Percentiles rank a stretch among this genome's conserved stretches.
phyloP scores from a whole-genome alignment of 2,329 filamentous ascomycete genomes.

The Penicillium occitanis region DNA sequence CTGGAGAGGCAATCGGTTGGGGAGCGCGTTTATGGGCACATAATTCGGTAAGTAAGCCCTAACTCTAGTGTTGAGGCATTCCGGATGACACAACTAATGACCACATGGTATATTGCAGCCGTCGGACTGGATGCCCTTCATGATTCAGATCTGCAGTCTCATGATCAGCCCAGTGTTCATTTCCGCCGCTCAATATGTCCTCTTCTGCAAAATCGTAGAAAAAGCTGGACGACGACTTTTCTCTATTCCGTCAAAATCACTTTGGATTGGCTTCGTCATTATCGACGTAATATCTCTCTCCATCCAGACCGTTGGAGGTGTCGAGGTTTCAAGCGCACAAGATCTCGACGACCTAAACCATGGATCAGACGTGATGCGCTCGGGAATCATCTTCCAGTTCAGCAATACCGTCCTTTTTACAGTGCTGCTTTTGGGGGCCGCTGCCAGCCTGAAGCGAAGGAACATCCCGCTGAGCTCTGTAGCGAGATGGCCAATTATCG shows the following conservation, averaged over 20 bases:
- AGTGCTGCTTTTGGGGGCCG: not conserved
- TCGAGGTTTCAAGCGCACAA: not conserved
- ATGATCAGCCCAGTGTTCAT: not conserved
- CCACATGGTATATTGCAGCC: not conserved
- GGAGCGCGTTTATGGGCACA: not conserved
- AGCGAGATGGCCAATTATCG: not conserved
- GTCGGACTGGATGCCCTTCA: not conserved
- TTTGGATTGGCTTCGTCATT: not conserved
- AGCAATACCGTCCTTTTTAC: not conserved
- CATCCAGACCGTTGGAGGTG: not conserved
- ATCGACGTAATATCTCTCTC: not conserved
- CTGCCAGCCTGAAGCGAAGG: not conserved
- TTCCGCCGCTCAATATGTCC: not conserved
- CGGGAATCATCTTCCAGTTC: not conserved
- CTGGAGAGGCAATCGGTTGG: constrained; percentile 2
- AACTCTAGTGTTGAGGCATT: not conserved
- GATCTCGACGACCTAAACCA: not conserved
- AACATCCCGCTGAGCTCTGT: not conserved
- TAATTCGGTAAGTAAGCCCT: not conserved
- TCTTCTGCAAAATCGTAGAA: not conserved
- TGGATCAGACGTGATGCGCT: not conserved
- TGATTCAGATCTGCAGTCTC: not conserved
- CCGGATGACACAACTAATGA: not conserved
- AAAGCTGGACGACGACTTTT: not conserved
- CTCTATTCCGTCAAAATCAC: not conserved